These are phyloP conservation scores for Aspergillus neoniger DNA, from an alignment of 2,329 filamentous ascomycete species.

Conservation along the genomic window DNA sequence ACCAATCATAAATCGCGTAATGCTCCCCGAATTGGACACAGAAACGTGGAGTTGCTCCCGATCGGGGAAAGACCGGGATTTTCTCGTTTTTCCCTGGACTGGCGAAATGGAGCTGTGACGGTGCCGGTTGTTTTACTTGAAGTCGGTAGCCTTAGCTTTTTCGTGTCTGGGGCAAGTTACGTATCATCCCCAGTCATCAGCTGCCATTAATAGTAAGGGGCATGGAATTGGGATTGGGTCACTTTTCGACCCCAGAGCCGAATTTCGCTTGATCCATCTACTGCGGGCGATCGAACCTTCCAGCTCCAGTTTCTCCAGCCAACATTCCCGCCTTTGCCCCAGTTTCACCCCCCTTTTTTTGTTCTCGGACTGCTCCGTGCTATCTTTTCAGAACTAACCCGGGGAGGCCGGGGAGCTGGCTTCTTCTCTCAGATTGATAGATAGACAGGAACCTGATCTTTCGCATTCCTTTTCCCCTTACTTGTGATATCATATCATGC, in stretches of 20 bases:
- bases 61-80: background rate
- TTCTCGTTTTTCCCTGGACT: background rate
- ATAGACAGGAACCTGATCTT: too few relatives aligned
- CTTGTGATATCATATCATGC: background rate
- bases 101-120: background rate
- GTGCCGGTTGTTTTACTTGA: background rate
- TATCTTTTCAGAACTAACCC: background rate
- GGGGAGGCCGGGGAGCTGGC: background rate
- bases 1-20: background rate
- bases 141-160: background rate
- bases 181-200: background rate
- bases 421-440: too few relatives aligned
- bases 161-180: background rate
- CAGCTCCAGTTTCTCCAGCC: background rate
- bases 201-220: background rate
- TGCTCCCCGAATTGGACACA: background rate
- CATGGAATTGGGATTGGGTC: background rate
- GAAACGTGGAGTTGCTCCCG: background rate
- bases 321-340: background rate
- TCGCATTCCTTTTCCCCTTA: background rate
- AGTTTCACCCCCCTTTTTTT: background rate
- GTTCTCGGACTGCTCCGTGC: background rate
- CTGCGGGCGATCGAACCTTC: constrained; percentile 3
- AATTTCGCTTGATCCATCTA: background rate
- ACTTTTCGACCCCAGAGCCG: background rate